Evolutionary conservation across 2,329 filamentous ascomycete genomes (phyloP), one percentile per base, ranked within the genome.

Genomic region (Xylariomycetidae sp.): DNA sequence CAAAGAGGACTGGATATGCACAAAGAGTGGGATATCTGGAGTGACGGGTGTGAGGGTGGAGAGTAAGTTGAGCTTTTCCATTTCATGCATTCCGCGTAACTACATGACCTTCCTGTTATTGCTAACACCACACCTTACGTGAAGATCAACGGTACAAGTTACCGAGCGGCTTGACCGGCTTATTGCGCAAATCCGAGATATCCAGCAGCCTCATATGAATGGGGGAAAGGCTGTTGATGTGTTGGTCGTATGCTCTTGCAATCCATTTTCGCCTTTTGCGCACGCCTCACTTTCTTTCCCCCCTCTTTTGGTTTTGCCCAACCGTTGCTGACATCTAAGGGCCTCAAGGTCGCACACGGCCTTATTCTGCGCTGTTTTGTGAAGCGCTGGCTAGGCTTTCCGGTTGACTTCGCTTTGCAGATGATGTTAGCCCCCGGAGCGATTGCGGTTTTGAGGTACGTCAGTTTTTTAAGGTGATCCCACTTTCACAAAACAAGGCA

Each of bases 361-460:
- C 73, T 76, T 56, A 70, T 77, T 18, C 41, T 77, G 41, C 56
- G 74, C 25, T 66, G 69, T 2, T 73, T 78, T 48, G 69, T 71
- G 13, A 73, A 72, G 32, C 51, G 74, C 15, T 77, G 73, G 74
- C 57, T 77, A 2, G 59, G 63, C 0, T 70, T 68, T 16, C 32
- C 37, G 4, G 16, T 42, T 13, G 29, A 36, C 11, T 19, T 29
- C 10, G 18, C 6, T 7, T 20, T 42, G 16, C 16, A 17, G 8
- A n/a, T 23, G 8, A 23, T 23, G 20, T 8, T 23, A n/a, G 8
- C 20, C 20, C 20, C 20, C n/a, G 20, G 20, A 23, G 8, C 20
- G 8, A n/a, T 23, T 8, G 20, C 20, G 8, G n/a, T 23, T n/a
- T n/a, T 23, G 8, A 23, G 20, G 20, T 23, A n/a, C 20, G 20